Evolutionary conservation across 2,329 filamentous ascomycete species (phyloP), one percentile per base, ranked within the genome.

Genomic region (Cercospora canescens): DNA sequence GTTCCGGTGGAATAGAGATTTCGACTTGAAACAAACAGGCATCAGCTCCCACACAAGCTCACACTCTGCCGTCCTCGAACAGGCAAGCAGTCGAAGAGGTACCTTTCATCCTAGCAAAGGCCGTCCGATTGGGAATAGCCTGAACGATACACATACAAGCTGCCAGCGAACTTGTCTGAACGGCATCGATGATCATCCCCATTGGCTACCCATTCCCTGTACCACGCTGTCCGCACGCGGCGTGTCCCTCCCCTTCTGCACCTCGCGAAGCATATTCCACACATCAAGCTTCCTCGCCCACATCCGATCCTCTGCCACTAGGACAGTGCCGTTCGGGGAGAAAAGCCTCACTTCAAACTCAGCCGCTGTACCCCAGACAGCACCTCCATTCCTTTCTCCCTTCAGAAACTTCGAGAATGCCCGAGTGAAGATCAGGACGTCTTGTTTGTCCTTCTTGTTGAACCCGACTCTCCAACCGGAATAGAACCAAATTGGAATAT

Each of bases 401-500:
- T 62, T 62, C 37, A 70, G n/a, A 54, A 64, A 70, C 6, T 64
- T 63, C 2, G 62, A 64, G 45, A 70, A 68, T 3, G 68, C 64
- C 5, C 52, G 18, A 12, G 59, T 58, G 35, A 70, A 67, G 26
- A 67, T 63, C n/a, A 65, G 34, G 4, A 70, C 66, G 21, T 67
- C 68, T 14, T 70, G 66, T 28, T 67, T 68, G 24, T 70, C 68
- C 32, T 61, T 63, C 9, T 62, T 57, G 24, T 21, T 65, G 57
- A 70, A 67, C 6, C 66, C 66, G 12, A 57, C 57, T n/a, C 66
- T 39, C 66, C 66, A 70, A n/a, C 68, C 68, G 8, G 64, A 48
- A 28, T 64, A 68, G 59, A 63, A 68, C 68, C 68, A 70, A 3
- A 70, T 54, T 7, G 64, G 60, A 14, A 67, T 39, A n/a, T 70